These are phyloP conservation scores for Diversispora eburnea DNA, from an alignment of 192 early-diverging fungal genomes.

Conservation along the genomic window DNA sequence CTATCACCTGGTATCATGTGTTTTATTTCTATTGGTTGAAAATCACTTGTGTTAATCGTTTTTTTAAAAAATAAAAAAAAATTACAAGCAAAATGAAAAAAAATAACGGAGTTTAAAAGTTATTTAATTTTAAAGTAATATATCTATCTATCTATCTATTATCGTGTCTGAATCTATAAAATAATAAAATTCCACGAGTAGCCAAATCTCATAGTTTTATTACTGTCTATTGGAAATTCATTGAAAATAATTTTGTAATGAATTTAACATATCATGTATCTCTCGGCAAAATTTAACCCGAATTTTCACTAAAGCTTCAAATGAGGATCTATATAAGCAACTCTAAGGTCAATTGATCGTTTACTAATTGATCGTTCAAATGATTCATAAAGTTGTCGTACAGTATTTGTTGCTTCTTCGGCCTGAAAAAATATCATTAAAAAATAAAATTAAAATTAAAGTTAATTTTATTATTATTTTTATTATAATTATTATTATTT, in stretches of 20 bases:
- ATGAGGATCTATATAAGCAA: slow-evolving; percentile 90
- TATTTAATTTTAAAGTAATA: too few relatives aligned
- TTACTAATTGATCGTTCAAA: slow-evolving; percentile 77
- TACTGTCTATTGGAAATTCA: slow-evolving; percentile 62
- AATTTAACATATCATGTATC: slow-evolving; percentile 71
- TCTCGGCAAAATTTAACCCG: slow-evolving; percentile 87
- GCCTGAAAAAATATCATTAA: slow-evolving; percentile 48
- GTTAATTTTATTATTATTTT: too few relatives aligned
- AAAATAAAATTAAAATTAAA: slow-evolving; percentile 14
- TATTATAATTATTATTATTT: too few relatives aligned
- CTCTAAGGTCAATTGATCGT: slow-evolving; percentile 84
- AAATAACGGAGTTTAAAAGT: too few relatives aligned
- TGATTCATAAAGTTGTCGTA: slow-evolving; percentile 73
- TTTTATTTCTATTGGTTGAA: too few relatives aligned
- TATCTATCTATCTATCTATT: too few relatives aligned
- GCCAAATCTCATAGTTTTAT: slow-evolving; percentile 83
- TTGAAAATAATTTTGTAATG: slow-evolving; percentile 59
- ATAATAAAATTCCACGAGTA: slow-evolving; percentile 87
- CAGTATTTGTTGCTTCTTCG: slow-evolving; percentile 73
- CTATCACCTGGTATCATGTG: too few relatives aligned
- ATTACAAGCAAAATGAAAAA: too few relatives aligned
- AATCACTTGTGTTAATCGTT: too few relatives aligned
- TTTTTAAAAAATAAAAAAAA: too few relatives aligned
- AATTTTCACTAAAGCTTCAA: slow-evolving; percentile 92
- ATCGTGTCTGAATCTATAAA: too few relatives aligned